Evolutionary conservation across 2,329 filamentous ascomycete genomes (phyloP).

Genomic region (Zymoseptoria crescenta): DNA sequence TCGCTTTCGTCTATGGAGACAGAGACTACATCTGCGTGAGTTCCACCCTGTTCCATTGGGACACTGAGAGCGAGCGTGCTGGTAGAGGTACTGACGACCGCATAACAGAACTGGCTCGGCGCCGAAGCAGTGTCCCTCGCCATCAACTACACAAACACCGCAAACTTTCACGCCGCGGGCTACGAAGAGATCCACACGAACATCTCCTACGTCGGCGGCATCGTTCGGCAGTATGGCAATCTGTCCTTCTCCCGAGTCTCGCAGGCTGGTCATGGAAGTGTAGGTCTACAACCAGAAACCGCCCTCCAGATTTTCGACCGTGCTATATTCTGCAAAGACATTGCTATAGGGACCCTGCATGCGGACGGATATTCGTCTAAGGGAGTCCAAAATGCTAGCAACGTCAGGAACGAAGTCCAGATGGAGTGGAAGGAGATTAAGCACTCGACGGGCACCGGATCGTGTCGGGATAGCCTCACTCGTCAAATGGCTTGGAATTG

Average conservation of each 20-base stretch:
- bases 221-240: slow-evolving; percentile 69
- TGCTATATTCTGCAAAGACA: slow-evolving; percentile 43
- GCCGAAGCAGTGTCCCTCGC: slow-evolving; percentile 16
- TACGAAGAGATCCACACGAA: slow-evolving; percentile 67
- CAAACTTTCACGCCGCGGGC: slow-evolving; percentile 43
- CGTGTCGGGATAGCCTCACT: no score
- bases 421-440: background rate
- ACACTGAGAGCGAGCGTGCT: background rate
- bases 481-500: no score
- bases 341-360: slow-evolving; percentile 32
- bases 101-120: slow-evolving; percentile 53
- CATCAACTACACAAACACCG: slow-evolving; percentile 14
- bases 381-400: slow-evolving; percentile 30
- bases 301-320: slow-evolving; percentile 47
- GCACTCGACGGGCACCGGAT: no score
- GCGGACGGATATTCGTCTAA: background rate
- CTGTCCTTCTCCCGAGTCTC: slow-evolving; percentile 46
- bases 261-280: slow-evolving; percentile 46
- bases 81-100: background rate
- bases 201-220: slow-evolving; percentile 59
- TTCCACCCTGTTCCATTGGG: no score
- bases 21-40: slow-evolving; percentile 40
- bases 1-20: slow-evolving; percentile 61
- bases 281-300: slow-evolving; percentile 46
- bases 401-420: background rate